Conservation (phyloP, 208 protist species). For the Naegleria lovaniensis region DNA sequence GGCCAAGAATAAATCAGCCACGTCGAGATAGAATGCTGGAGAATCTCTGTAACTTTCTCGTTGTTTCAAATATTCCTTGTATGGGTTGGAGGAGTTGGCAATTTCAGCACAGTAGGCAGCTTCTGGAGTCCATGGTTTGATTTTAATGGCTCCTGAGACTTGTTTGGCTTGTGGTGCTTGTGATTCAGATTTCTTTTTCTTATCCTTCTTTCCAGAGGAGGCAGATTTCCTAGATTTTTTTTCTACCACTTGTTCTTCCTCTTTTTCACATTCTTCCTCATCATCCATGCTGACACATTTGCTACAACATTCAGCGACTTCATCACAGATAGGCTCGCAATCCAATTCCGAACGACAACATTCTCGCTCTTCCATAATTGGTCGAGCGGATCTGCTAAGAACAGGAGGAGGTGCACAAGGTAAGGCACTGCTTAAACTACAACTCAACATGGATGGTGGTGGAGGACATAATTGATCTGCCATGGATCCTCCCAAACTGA, state of each 20-base stretch:
- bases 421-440: too few species aligned
- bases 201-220: neutral
- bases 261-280: neutral
- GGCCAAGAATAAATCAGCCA: neutral
- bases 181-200: neutral
- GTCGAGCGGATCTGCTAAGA: too few species aligned
- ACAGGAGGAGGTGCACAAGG: too few species aligned
- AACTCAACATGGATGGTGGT: too few species aligned
- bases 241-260: neutral
- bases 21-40: slow-evolving; percentile 15
- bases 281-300: neutral
- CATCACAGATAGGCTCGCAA: too few species aligned
- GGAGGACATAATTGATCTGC: too few species aligned
- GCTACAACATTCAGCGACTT: too few species aligned
- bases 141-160: neutral
- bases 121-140: neutral
- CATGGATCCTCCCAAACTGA: too few species aligned
- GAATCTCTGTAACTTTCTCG: neutral
- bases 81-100: neutral
- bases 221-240: neutral
- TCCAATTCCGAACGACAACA: too few species aligned
- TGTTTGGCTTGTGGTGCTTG: neutral
- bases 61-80: neutral
- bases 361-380: too few species aligned
- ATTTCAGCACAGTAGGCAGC: neutral